Base-by-base conservation (phyloP, 345 rosid genomes). In the Melaleuca alternifolia region DNA sequence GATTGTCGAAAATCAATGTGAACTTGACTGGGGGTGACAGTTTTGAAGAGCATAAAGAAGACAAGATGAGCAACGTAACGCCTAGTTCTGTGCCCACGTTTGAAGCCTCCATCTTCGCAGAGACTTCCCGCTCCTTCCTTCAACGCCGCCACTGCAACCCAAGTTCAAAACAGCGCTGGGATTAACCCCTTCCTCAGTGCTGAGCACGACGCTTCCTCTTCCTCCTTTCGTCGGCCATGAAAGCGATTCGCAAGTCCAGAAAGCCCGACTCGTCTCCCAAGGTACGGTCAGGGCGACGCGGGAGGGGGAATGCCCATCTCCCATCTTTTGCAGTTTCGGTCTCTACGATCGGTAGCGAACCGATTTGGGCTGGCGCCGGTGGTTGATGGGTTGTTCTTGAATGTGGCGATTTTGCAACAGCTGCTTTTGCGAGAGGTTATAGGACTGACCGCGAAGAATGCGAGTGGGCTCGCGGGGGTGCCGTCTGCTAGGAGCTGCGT, bases 381-480 rank as follows among this genome's bases (percentile, higher is more conserved):
- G 26, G 18, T 21, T 50, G 51, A 28, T 44, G 20, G 50, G 14
- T 26, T n/a, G 26, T 44, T 8, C 53, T 54, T 87, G 30, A 15
- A 6, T 84, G 61, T 28, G 9, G 51, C 6, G 6, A n/a, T 71
- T 33, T 56, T 56, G 61, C 75, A 26, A 87, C 93, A 94, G 98
- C 92, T 96, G 84, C 87, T 87, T 86, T 87, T 93, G 87, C 92
- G 93, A 90, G 95, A 94, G 90, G 89, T 93, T 8, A 91, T 95
- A 86, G 99, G 99, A 52, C 89, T 95, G 86, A 96, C 96, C 23
- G 88, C 93, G 23, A 93, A 89, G 88, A 93, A 92, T 33, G 90
- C 93, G 79, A 96, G 92, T 28, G 99, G 97, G 65, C 88, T 96
- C 87, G 94, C 97, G 11, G 93, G 95, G 2, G 92, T 61, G 82